Base-by-base conservation (phyloP, 2,329 filamentous ascomycete genomes). In the Aspergillus clavatus region DNA sequence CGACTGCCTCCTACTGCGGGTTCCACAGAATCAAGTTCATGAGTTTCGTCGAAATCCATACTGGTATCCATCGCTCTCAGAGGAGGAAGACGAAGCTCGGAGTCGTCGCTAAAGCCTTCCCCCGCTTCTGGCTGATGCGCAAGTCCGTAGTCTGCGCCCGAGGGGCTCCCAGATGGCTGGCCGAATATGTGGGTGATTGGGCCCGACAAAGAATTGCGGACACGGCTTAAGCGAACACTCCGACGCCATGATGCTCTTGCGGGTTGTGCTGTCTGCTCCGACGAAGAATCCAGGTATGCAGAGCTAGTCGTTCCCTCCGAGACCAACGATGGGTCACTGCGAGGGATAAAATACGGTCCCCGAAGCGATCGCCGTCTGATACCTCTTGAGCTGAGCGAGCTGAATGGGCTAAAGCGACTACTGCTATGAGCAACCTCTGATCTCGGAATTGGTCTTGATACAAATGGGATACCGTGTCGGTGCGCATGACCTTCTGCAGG, bases 121-220 rank as follows among this genome's bases (percentile, higher is more conserved):
- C 61, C 60, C n/a, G 57, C 47, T 7, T 64, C 60, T 40, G 60
- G 57, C 22, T 54, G 55, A 28, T 62, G 59, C 12, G 65, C 49
- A 22, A 52, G 52, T 39, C 60, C 60, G 7, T 51, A 39, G 28
- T 54, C 42, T n/a, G 60, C 55, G n/a, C 43, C 53, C 21, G 58
- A 47, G 28, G 58, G 45, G 6, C 54, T 51, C 7, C 62, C 47
- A 23, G 60, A 50, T 4, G 66, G 57, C 27, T 68, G 66, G 31
- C 68, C 67, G 47, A 73, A 71, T 48, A 74, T 70, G 19, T 71
- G 67, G 36, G 68, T 68, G 42, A 73, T 69, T 2, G 70, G 70
- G 2, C 56, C 60, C 35, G 71, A 68, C 33, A 73, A 52, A 4
- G 72, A 74, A 51, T 71, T 61, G 16, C 71, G 68, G 39, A 73